These are phyloP conservation scores for Paramecium primaurelia DNA, from an alignment of 73 alveolate genomes.

Conservation along the genomic window DNA sequence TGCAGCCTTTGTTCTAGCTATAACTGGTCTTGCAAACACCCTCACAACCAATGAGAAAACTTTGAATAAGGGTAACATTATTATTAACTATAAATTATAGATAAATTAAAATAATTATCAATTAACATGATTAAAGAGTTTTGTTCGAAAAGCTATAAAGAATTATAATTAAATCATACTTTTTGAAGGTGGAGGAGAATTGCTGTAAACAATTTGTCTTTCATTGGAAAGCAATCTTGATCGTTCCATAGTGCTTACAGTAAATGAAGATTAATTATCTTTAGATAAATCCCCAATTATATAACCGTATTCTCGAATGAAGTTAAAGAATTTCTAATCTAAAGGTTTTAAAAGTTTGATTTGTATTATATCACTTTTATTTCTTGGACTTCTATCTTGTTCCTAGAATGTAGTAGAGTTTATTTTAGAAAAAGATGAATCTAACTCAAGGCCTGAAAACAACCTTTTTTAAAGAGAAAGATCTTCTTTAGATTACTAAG, in stretches of 20 bases:
- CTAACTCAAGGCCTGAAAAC: neutral
- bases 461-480: neutral
- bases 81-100: neutral
- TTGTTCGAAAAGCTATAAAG: constrained; percentile 29
- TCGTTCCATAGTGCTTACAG: neutral
- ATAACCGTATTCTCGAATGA: constrained; percentile 16
- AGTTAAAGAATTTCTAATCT: neutral
- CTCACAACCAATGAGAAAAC: constrained; percentile 57
- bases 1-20: constrained; percentile 51
- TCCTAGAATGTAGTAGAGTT: neutral
- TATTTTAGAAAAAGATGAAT: neutral
- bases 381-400: constrained; percentile 5
- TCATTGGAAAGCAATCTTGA: neutral
- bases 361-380: neutral
- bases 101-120: neutral
- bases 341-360: neutral
- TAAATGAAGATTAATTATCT: neutral
- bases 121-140: constrained; percentile 39
- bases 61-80: constrained; percentile 54
- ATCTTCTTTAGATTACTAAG: neutral
- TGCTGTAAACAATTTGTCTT: neutral
- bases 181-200: constrained; percentile 44
- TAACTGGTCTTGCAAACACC: constrained; percentile 60
- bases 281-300: neutral
- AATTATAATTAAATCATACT: neutral